Evolutionary conservation across 345 rosid genomes (phyloP), one percentile per base, ranked within the genome.

Genomic region (Kernera saxatilis): DNA sequence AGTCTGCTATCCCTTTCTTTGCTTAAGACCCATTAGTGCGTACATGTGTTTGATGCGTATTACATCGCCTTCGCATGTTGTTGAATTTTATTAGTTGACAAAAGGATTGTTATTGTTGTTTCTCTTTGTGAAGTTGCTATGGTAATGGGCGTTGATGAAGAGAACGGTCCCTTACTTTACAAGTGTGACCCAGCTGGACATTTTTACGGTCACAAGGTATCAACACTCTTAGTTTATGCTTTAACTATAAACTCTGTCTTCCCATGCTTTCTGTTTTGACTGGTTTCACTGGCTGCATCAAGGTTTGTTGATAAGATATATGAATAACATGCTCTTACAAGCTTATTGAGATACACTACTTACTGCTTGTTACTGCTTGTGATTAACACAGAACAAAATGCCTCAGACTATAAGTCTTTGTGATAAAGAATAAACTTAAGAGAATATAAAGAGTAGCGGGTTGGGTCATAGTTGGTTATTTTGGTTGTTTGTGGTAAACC

Each of bases 121-220:
- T n/a, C n/a, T 36, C 51, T 44, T 37, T 52, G 35, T 70, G 69
- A 72, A 94, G 99, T 95, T 90, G 97, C 98, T 39, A 90, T 95
- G 96, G 91, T 95, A 59, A 69, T 95, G 80, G 96, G 97, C 46
- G 86, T 95, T 66, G 99, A 95, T 75, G 99, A 95, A 60, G 99
- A 95, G 84, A 78, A 69, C 48, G 99, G 99, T 58, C 96, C 99
- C 41, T 82, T 82, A 46, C 92, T 95, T 23, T 95, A 87, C 82
- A 92, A 95, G 64, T 95, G 98, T 84, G 99, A 95, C 72, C 99
- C 99, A 40, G 99, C 99, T 30, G 98, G 99, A 64, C 98, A 88
- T 79, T 95, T 89, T 81, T 92, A 80, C 56, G 99, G 99, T 14
- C 99, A 95, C 84, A 95, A 87, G 98, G 99, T 95, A 80, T 29